Conservation (phyloP, 768 basidiomycete species). For the Cystobasidium tubakii region DNA sequence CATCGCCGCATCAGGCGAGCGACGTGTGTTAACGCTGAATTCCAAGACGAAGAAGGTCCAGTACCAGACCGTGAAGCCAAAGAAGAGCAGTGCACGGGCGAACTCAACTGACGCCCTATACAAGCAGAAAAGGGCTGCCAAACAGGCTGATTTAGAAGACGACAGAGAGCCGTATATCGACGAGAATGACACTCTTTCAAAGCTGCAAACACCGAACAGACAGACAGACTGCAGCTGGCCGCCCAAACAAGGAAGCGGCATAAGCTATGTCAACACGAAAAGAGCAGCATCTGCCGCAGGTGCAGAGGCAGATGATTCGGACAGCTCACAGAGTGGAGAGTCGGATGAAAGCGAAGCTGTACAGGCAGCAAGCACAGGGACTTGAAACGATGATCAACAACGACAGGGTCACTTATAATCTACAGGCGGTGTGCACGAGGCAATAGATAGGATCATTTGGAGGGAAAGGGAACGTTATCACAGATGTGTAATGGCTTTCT, state of each 20-base stretch:
- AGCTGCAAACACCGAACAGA: not conserved
- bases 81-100: not conserved
- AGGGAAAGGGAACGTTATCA: not conserved
- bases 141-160: not conserved
- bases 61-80: conserved; percentile 22
- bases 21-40: conserved; percentile 19
- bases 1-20: conserved; percentile 4
- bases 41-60: conserved; percentile 29
- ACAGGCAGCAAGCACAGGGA: not conserved
- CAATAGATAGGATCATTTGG: too few species aligned
- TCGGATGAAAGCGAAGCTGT: not conserved
- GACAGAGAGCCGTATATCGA: conserved; percentile 17
- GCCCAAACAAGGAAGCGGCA: conserved; percentile 10
- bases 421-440: too few species aligned
- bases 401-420: not conserved
- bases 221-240: not conserved
- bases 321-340: not conserved
- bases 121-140: conserved; percentile 1
- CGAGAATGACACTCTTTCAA: conserved; percentile 5
- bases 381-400: not conserved
- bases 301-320: not conserved
- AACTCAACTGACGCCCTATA: not conserved
- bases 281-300: not conserved
- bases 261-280: not conserved
- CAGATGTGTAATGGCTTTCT: conserved; percentile 30